A percentile compares a stretch with the other conserved stretches of the same genome.
These are phyloP conservation scores for Penicillium polonicum DNA, from an alignment of 2,329 filamentous ascomycete genomes.

Conservation along the genomic window DNA sequence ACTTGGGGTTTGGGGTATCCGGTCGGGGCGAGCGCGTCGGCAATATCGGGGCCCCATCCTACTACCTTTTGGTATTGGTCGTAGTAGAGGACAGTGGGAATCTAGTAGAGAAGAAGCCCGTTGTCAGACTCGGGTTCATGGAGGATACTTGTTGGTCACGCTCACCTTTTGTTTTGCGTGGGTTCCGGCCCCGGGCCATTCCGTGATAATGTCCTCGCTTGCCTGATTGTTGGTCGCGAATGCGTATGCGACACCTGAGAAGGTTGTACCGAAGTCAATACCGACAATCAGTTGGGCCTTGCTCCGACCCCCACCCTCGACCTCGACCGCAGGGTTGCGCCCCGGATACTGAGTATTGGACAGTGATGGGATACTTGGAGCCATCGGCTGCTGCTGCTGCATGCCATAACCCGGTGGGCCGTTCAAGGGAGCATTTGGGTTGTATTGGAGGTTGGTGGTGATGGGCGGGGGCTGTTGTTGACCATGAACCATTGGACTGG, in stretches of 20 bases:
- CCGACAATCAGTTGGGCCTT: conserved; percentile 98
- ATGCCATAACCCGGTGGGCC: conserved; percentile 49
- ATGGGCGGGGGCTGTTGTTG: conserved; percentile 54
- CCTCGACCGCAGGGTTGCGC: conserved; percentile 56
- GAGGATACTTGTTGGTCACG: neutral
- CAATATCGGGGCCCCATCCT: conserved; percentile 98
- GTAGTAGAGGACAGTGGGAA: conserved; percentile 98
- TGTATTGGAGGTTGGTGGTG: conserved; percentile 54
- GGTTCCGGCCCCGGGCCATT: conserved; percentile 96
- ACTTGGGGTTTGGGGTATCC: conserved; percentile 97
- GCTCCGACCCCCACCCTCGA: conserved; percentile 82
- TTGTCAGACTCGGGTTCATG: neutral
- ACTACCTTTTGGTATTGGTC: conserved; percentile 99
- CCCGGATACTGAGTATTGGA: conserved; percentile 30
- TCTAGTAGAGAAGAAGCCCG: conserved; percentile 48
- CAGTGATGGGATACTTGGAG: conserved; percentile 30
- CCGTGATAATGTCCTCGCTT: conserved; percentile 97
- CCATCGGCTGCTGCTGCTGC: conserved; percentile 34
- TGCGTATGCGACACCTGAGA: conserved; percentile 92
- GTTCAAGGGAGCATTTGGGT: conserved; percentile 38
- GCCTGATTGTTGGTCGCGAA: conserved; percentile 95
- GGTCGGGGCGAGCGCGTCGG: conserved; percentile 91
- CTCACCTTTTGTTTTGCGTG: conserved; percentile 97
- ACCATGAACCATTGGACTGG: conserved; percentile 52
- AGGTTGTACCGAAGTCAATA: conserved; percentile 98